Base-by-base conservation (phyloP, 805 yeast genomes). In the Cyberlindnera lachancei region DNA sequence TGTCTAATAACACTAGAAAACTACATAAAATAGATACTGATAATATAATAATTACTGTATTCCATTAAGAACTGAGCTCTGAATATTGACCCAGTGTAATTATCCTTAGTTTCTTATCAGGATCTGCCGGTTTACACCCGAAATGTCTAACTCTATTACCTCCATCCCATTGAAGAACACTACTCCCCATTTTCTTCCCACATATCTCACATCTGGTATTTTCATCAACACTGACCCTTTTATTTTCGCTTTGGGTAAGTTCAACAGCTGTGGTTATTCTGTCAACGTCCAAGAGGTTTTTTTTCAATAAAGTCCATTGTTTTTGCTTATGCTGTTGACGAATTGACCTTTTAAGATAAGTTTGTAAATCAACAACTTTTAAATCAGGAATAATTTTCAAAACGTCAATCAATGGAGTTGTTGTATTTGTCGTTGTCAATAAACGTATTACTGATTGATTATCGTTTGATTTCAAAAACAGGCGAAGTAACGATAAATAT, bases 401-500 rank as follows among this genome's bases (percentile, higher is more conserved):
- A 3, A 38, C 37, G 8, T 37, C 29, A 4, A 27, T 15, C 1
- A 47, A 18, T 9, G 50, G 37, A 4, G 40, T 26, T 0, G 65
- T 55, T 4, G 69, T 48, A 1, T 69, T 73, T 1, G 55, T 35
- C 3, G 31, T 31, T 3, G 53, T 35, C 13, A 73, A 45, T 3
- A 76, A 54, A 23, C 54, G 57, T 14, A 66, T 55, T 2, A 75
- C 67, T 33, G 50, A 39, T 1, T 38, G 36, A 17, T 40, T 38
- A 8, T 56, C 63, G 5, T 52, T 38, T 24, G 58, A 55, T 11
- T 53, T 54, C n/a, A 56, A 48, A 24, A 65, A 52, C 25, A 59
- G 53, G 35, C 58, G 52, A n/a, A 75, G 55, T 21, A 59, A 36
- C 7, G 40, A 37, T n/a, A 47, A 15, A n/a, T 80, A 58, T 8